Percentiles rank a stretch among this genome's conserved stretches.
phyloP scores from a whole-genome alignment of 2,329 filamentous ascomycete species.

The Colletotrichum abscissum region DNA sequence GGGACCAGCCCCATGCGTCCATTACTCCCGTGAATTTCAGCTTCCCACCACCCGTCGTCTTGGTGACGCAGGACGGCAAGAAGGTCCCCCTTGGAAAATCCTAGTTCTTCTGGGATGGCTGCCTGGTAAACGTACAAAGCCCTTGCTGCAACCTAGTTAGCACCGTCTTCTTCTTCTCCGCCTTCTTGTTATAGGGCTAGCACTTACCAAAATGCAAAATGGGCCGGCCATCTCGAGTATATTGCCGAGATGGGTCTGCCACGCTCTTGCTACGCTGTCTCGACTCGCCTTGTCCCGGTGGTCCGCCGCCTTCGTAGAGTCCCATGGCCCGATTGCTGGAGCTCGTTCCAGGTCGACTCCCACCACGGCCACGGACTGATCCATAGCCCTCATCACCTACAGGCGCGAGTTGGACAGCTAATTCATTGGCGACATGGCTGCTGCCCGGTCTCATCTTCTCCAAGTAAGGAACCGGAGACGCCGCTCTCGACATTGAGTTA shows the following conservation, averaged over 20 bases:
- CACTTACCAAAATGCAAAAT: constrained; percentile 94
- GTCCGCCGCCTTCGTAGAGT: constrained; percentile 64
- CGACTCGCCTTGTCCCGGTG: constrained; percentile 49
- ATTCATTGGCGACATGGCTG: constrained; percentile 63
- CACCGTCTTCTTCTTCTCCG: neutral
- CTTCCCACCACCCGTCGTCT: constrained; percentile 99
- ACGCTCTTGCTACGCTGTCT: constrained; percentile 83
- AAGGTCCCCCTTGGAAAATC: constrained; percentile 92
- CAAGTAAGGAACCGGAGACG: constrained; percentile 60
- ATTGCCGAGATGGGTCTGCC: constrained; percentile 83
- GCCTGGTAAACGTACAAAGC: constrained; percentile 95
- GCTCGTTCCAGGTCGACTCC: constrained; percentile 61
- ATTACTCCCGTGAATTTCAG: constrained; percentile 81
- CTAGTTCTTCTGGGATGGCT: constrained; percentile 93
- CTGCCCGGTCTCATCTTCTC: constrained; percentile 63
- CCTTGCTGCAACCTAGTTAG: constrained; percentile 70
- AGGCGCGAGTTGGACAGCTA: constrained; percentile 76
- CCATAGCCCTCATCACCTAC: constrained; percentile 68
- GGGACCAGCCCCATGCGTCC: constrained; percentile 72
- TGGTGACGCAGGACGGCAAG: constrained; percentile 90
- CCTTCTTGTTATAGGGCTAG: neutral
- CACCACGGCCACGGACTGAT: constrained; percentile 63
- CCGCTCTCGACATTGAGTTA: constrained; percentile 56
- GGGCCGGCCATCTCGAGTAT: constrained; percentile 85
- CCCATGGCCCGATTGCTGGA: constrained; percentile 62